Evolutionary conservation across 257 asterid species (phyloP), one percentile per base, ranked within the genome.

Genomic region (Solanum raphanifolium): DNA sequence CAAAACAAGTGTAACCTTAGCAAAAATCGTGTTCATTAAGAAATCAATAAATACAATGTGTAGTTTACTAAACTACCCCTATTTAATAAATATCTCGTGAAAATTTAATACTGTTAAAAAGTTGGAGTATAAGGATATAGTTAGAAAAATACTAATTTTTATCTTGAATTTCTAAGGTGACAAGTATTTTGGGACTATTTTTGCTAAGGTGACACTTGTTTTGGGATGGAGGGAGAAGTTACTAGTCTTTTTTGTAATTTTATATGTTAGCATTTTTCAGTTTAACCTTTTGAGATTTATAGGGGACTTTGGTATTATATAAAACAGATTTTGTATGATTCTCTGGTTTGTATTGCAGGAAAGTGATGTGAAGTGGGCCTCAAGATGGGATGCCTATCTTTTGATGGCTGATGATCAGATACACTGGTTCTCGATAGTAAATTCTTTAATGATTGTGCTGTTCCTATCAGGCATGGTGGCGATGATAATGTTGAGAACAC

Each of bases 381-480:
- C 98, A 13, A 91, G 97, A 94, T 95, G 98, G 98, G 98, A 95
- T 88, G 91, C 95, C 32, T 95, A 95, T 88, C 96, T 95, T 58
- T 92, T 95, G 35, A 95, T 95, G 96, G 91, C 91, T 3, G 96
- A 95, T 72, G 97, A 95, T 81, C 98, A 94, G 89, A 95, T 95
- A 90, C 98, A 95, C 82, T 95, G 98, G 98, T 95, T 95, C 89
- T 95, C 98, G 58, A 93, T 95, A 10, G 94, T 95, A 10, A 94
- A 95, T 60, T 95, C 98, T 86, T 89, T 95, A 34, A 94, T 95
- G 95, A 95, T 94, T 36, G 97, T 95, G 34, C 97, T 95, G 91
- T 94, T 95, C 95, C 97, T 94, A 84, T 94, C 98, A 2, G 98
- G 98, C 69, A 94, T 94, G 96, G 98, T 95, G 7, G 98, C 98